A percentile compares a stretch with the other conserved stretches of the same genome.
Evolutionary conservation across 768 basidiomycete genomes (phyloP).

Genomic region (Tricholoma terreum): DNA sequence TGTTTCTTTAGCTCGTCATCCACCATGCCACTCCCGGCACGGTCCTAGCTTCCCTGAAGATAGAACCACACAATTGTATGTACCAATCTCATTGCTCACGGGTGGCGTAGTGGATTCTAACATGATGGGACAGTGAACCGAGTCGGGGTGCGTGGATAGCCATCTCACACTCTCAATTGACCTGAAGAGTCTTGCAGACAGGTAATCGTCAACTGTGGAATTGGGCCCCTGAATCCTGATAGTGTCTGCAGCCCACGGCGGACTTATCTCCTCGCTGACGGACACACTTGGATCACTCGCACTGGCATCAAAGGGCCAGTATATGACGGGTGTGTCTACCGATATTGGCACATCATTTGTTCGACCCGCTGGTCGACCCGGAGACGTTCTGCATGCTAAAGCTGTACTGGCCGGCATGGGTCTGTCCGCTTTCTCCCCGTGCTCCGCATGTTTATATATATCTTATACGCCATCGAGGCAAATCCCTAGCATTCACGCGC

Average conservation of each 20-base stretch:
- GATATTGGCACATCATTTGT: slow-evolving; percentile 80
- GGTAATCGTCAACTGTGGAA: slow-evolving; percentile 22
- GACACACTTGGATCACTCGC: slow-evolving; percentile 84
- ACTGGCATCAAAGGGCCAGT: slow-evolving; percentile 79
- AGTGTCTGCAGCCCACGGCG: slow-evolving; percentile 58
- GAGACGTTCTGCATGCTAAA: slow-evolving; percentile 63
- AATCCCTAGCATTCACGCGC: slow-evolving; percentile 76
- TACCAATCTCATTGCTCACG: slow-evolving; percentile 1
- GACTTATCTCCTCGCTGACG: slow-evolving; percentile 76
- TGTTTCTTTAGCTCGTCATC: slow-evolving; percentile 52
- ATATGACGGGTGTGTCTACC: slow-evolving; percentile 85
- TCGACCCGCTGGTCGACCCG: slow-evolving; percentile 67
- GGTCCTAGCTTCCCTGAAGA: slow-evolving; percentile 65
- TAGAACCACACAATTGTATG: slow-evolving; percentile 74
- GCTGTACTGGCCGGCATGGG: slow-evolving; percentile 72
- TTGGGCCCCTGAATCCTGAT: background rate
- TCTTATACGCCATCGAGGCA: slow-evolving; percentile 47
- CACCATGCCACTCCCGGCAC: slow-evolving; percentile 67
- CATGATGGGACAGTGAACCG: slow-evolving; percentile 59
- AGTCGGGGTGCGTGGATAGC: slow-evolving; percentile 57
- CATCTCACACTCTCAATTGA: background rate
- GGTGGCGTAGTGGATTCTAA: slow-evolving; percentile 2
- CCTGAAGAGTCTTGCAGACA: slow-evolving; percentile 28
- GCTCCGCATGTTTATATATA: background rate
- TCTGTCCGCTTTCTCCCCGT: slow-evolving; percentile 19